Base-by-base conservation (phyloP, 176 grass and related monocot species). In the Puccinellia tenuiflora region DNA sequence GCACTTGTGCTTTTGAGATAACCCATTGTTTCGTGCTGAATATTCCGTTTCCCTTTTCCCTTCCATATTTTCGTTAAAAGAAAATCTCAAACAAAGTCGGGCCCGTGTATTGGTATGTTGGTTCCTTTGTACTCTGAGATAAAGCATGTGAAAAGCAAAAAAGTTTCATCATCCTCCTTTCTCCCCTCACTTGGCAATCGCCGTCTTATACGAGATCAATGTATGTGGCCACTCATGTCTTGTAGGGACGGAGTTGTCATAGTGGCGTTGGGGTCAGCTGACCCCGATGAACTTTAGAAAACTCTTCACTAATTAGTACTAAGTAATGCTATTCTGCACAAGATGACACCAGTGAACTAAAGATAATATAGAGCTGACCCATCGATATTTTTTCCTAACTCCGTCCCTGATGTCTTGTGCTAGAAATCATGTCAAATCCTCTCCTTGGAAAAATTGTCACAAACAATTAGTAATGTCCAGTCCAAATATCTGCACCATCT, bases 1-100 rank as follows among this genome's bases (percentile, higher is more conserved):
- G 56, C 77, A 33, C 78, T 53, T 69, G 65, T 33, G 76, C 78
- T 81, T 85, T 81, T 21, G 76, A 53, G 71, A 89, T 61, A 75
- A 39, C 17, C 31, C 17, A 20, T 73, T n/a, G 28, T 30, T 47
- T 80, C 15, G 33, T 75, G 69, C 25, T 46, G n/a, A 57, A 80
- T 14, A 75, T 56, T 30, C 38, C 15, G 46, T 55, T 66, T 30
- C 68, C 22, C 57, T 56, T 54, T 70, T 15, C 31, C 12, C 6
- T 47, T 74, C 8, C 7, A 21, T 15, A 39, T 22, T 29, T 10
- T 21, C 11, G 29, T 30, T 29, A 0, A 67, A 67, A 67, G 6
- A 9, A 37, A 21, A 66, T 51, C 35, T 7, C 30, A 33, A 71
- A 26, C 54, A 54, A 35, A 73, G 54, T 57, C 51, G 38, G 18